Evolutionary conservation across 2,329 filamentous ascomycete species (phyloP).

Genomic region (Aspergillus fijiensis): DNA sequence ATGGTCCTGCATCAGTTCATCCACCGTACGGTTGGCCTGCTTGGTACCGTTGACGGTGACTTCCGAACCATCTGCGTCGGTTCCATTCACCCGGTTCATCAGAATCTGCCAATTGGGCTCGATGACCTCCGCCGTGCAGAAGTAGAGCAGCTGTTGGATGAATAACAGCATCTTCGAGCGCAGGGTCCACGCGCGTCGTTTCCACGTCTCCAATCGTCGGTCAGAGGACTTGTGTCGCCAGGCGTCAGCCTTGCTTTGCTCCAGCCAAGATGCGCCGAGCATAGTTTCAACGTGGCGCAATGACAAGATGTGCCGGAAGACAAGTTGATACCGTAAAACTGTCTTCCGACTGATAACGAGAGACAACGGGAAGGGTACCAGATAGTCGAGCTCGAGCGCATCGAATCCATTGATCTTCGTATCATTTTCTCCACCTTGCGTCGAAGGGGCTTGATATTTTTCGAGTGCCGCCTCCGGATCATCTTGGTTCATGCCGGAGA

Average conservation of each 20-base stretch:
- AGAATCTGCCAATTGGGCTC: slow-evolving; percentile 96
- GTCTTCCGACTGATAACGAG: slow-evolving; percentile 95
- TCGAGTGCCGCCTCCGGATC: slow-evolving; percentile 61
- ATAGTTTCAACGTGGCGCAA: slow-evolving; percentile 86
- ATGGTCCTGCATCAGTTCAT: slow-evolving; percentile 98
- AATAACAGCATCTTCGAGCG: slow-evolving; percentile 94
- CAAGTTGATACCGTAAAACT: slow-evolving; percentile 90
- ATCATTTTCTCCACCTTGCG: slow-evolving; percentile 66
- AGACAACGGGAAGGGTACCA: slow-evolving; percentile 90
- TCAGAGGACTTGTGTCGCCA: slow-evolving; percentile 81
- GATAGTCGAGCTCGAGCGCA: slow-evolving; percentile 89
- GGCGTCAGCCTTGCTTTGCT: slow-evolving; percentile 74
- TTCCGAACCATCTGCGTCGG: slow-evolving; percentile 46
- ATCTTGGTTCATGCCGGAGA: slow-evolving; percentile 90
- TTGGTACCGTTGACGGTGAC: slow-evolving; percentile 40
- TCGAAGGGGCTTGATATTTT: slow-evolving; percentile 69
- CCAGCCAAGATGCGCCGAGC: slow-evolving; percentile 83
- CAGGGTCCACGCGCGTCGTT: slow-evolving; percentile 86
- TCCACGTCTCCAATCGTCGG: slow-evolving; percentile 81
- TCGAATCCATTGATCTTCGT: slow-evolving; percentile 89
- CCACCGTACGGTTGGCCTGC: slow-evolving; percentile 74
- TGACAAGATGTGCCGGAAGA: slow-evolving; percentile 91
- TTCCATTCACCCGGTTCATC: slow-evolving; percentile 76
- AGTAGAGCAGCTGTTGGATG: slow-evolving; percentile 94
- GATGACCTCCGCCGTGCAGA: slow-evolving; percentile 94